Evolutionary conservation across 306 rosid genomes (phyloP).

Genomic region (Begonia loranthoides): DNA sequence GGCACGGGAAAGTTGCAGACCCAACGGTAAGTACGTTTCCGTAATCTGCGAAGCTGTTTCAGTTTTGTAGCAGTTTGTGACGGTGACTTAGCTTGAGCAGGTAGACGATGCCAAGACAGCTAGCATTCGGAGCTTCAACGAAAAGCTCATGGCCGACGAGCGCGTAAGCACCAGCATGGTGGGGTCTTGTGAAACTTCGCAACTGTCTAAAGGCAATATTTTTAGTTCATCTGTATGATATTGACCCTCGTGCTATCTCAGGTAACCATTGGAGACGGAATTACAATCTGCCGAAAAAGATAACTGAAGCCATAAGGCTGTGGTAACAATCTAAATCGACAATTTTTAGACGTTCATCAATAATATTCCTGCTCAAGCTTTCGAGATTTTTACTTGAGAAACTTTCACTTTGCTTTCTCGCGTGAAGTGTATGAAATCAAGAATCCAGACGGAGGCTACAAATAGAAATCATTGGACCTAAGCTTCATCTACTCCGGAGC

Average conservation of each 20-base stretch:
- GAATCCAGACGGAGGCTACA: no score
- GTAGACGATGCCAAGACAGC: constrained; percentile 56
- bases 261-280: constrained; percentile 98
- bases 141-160: constrained; percentile 40
- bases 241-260: constrained; percentile 17
- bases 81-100: constrained; percentile 22
- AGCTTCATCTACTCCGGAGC: no score
- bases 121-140: constrained; percentile 70
- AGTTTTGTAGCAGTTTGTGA: background rate
- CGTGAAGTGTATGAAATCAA: no score
- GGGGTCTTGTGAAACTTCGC: constrained; percentile 4
- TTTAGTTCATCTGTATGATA: constrained; percentile 4
- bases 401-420: no score
- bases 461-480: no score
- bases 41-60: background rate
- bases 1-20: constrained; percentile 96
- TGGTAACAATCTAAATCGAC: no score
- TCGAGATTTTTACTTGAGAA: no score
- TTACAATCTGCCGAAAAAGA: constrained; percentile 72
- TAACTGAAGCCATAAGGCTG: background rate
- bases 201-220: background rate
- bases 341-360: no score
- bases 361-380: no score
- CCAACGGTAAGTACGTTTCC: constrained; percentile 38
- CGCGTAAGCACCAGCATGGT: constrained; percentile 88